phyloP scores from a whole-genome alignment of 106 monocot genomes.

The Alisma plantagoaquatica region DNA sequence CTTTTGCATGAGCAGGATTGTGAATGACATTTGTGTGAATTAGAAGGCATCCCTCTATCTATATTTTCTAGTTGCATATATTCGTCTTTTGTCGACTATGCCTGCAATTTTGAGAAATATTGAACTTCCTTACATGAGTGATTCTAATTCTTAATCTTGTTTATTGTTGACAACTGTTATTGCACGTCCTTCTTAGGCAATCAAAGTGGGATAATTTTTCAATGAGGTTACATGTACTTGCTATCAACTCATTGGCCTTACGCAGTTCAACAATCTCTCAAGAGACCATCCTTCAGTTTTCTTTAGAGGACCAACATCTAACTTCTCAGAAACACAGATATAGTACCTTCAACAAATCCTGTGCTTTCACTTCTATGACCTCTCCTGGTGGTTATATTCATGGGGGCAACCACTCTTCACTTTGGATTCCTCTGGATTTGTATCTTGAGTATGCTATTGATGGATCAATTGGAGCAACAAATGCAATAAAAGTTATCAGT shows the following conservation, averaged over 20 bases:
- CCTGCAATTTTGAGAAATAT: too few species aligned
- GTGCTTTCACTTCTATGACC: constrained; percentile 25
- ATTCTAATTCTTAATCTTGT: too few species aligned
- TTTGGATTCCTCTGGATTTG: constrained; percentile 91
- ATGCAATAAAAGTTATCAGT: constrained; percentile 82
- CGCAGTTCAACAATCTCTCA: constrained; percentile 36
- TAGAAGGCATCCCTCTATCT: background rate
- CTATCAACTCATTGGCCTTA: constrained; percentile 53
- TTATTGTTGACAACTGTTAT: background rate
- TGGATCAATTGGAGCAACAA: constrained; percentile 76
- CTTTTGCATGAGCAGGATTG: too few species aligned
- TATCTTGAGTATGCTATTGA: constrained; percentile 93
- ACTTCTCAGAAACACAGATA: constrained; percentile 26
- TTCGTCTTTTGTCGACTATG: background rate
- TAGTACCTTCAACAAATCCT: constrained; percentile 20
- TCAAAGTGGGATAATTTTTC: constrained; percentile 58
- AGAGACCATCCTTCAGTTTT: constrained; percentile 31
- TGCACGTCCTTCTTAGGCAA: constrained; percentile 34
- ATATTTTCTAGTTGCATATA: background rate
- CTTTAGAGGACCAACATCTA: constrained; percentile 11
- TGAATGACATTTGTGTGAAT: too few species aligned
- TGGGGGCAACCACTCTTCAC: constrained; percentile 42
- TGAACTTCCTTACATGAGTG: too few species aligned
- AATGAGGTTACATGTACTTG: constrained; percentile 44
- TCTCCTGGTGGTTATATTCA: constrained; percentile 38